Evolutionary conservation across 768 basidiomycete species (phyloP), one percentile per base, ranked within the genome.

Genomic region (Leccinum disarticulatum): DNA sequence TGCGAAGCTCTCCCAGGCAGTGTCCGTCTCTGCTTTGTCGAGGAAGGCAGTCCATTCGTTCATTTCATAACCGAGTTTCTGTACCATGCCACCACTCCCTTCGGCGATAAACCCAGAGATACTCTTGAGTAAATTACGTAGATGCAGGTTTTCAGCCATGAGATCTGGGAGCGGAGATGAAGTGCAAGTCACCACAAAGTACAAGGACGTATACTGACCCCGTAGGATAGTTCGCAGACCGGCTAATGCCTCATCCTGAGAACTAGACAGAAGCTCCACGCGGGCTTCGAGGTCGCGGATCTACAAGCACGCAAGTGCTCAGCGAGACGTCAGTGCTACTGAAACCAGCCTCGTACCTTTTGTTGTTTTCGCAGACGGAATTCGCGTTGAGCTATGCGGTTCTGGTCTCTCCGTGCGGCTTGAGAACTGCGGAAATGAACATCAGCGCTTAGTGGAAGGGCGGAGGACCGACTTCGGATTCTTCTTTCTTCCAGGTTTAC

Each of bases 231-330:
- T 87, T 59, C 89, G 81, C 81, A 95, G 83, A 72, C 95, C 90
- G 30, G 83, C 84, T 56, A 93, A 77, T 6, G 92, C 87, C 74
- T 96, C 92, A 80, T 95, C 95, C 68, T 93, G 88, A 46, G 91
- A 91, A 19, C 92, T 93, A 6, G 94, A 96, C 17, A 97, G 82
- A 8, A 97, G 87, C 74, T 95, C 94, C n/a, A 97, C 93, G 49
- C 91, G 85, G 19, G 94, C 94, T 76, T 97, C 95, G 38, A 97
- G 85, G 75, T 97, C 95, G 22, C 94, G 91, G 73, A 97, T 95
- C 92, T 97, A 66, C 17, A 52, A 43, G 30, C 50, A 38, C 50
- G 49, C 62, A 57, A 54, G 19, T 48, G 28, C 46, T 61, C 56
- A 58, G 56, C 53, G 36, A 51, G 38, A 19, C 6, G 9, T 36